Evolutionary conservation across 306 rosid species (phyloP), one percentile per base, ranked within the genome.

Genomic region (Begonia masoniana): DNA sequence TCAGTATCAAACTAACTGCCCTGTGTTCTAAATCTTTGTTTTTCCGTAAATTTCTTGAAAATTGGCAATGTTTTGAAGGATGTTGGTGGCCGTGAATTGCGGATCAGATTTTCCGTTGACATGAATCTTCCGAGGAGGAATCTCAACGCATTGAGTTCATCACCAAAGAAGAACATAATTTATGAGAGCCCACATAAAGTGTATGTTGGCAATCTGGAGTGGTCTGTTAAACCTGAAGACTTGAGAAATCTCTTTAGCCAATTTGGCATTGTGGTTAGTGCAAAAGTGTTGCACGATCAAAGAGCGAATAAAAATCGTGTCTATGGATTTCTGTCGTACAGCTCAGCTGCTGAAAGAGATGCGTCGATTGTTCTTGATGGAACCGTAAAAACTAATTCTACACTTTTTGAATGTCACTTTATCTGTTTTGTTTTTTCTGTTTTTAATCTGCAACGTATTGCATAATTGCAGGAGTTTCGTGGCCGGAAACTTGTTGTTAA

Each of bases 101-200:
- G 80, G 58, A 83, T 83, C 47, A 62, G 70, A 58, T 79, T 69
- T 65, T 76, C 70, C 6, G 63, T 46, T 57, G 70, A 70, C 9
- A 70, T 70, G 70, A 64, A 61, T 43, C 62, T 57, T 26, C 56
- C 52, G 6, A 49, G 62, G 68, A 75, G 67, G 66, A 63, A 65
- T 62, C 51, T 45, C 12, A 68, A 58, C 60, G 50, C 73, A 10
- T 16, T 72, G 74, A 74, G 58, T 62, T 54, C 78, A 2, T 13
- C 67, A 2, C 80, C 87, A 3, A 17, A 23, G 54, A 74, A 61
- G 74, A 61, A 51, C 57, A 11, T 70, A 23, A 71, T 54, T 65
- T 77, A 74, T 56, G 94, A 83, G 75, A 76, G 74, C 57, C 84
- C 82, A 52, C 31, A 83, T 57, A 83, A 77, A 66, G 23, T 77